These are phyloP conservation scores for Lactifluus hygrophoroides DNA, from an alignment of 768 basidiomycete species.

Conservation along the genomic window DNA sequence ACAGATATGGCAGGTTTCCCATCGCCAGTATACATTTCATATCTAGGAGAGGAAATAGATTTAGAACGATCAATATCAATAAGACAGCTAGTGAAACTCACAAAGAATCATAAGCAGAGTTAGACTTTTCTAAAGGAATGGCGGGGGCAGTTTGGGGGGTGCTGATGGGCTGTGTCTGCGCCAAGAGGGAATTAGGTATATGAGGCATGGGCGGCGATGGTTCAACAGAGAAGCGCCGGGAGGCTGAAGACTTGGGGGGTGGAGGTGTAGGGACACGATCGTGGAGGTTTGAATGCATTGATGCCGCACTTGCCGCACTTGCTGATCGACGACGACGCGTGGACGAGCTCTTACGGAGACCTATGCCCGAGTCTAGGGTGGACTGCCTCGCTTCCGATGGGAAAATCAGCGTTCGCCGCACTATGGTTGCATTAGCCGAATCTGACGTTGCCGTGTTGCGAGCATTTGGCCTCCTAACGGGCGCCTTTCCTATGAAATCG, in stretches of 20 bases:
- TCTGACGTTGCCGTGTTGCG: slow-evolving; percentile 8
- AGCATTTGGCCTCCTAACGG: slow-evolving; percentile 5
- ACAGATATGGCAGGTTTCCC: slow-evolving; percentile 30
- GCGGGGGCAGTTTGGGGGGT: slow-evolving; percentile 32
- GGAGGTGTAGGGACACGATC: slow-evolving; percentile 85
- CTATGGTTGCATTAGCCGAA: slow-evolving; percentile 32
- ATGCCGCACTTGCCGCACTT: slow-evolving; percentile 49
- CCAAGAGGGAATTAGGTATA: slow-evolving; percentile 43
- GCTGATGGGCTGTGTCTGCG: slow-evolving; percentile 30
- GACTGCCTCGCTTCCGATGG: slow-evolving; percentile 58
- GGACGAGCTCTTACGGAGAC: slow-evolving; percentile 28
- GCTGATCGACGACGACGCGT: slow-evolving; percentile 49
- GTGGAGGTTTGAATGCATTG: slow-evolving; percentile 54
- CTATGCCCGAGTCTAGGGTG: slow-evolving; percentile 39
- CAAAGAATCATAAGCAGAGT: slow-evolving; percentile 71
- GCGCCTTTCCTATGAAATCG: slow-evolving; percentile 11
- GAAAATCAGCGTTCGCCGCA: slow-evolving; percentile 74
- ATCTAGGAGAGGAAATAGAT: slow-evolving; percentile 36
- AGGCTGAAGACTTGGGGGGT: slow-evolving; percentile 48
- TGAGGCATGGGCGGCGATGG: slow-evolving; percentile 63
- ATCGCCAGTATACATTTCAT: slow-evolving; percentile 73
- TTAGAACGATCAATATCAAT: slow-evolving; percentile 9
- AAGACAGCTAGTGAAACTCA: slow-evolving; percentile 34
- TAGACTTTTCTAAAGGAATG: slow-evolving; percentile 51
- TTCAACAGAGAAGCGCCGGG: slow-evolving; percentile 58